Evolutionary conservation across 495 filamentous ascomycete genomes (phyloP).

Genomic region (Tuber aestivum): DNA sequence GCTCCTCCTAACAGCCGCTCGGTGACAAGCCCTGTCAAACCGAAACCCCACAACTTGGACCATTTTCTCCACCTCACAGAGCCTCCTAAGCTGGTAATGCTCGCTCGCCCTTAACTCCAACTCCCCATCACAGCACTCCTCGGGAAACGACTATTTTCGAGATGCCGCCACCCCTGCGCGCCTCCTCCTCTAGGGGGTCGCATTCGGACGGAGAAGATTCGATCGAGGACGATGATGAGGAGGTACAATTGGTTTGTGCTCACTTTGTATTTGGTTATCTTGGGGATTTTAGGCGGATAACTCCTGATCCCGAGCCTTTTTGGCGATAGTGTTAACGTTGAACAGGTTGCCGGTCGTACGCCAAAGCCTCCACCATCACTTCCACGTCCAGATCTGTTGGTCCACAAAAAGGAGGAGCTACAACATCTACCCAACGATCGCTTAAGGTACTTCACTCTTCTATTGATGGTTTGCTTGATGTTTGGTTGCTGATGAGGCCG

Average conservation of each 20-base stretch:
- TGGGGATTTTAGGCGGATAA: background rate
- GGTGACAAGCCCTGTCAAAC: background rate
- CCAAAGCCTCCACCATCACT: background rate
- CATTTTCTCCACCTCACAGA: background rate
- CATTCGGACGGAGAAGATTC: background rate
- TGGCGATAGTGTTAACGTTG: background rate
- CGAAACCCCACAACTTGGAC: background rate
- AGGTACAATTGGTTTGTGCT: slow-evolving; percentile 3
- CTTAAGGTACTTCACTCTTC: background rate
- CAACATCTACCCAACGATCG: background rate
- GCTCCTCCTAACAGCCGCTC: background rate
- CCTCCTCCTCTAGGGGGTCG: background rate
- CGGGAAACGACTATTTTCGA: background rate
- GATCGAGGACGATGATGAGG: background rate
- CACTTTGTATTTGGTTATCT: background rate
- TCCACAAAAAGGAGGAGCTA: background rate
- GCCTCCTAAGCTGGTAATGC: slow-evolving; percentile 1
- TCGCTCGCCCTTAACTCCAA: background rate
- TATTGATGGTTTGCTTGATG: background rate
- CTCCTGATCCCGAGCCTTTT: background rate
- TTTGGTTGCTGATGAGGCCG: background rate
- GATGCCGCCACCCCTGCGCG: background rate
- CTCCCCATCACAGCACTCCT: background rate
- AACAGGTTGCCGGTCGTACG: background rate
- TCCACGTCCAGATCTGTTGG: background rate